Evolutionary conservation across 73 alveolate genomes (phyloP).

Genomic region (Paraurostyla sp.): DNA sequence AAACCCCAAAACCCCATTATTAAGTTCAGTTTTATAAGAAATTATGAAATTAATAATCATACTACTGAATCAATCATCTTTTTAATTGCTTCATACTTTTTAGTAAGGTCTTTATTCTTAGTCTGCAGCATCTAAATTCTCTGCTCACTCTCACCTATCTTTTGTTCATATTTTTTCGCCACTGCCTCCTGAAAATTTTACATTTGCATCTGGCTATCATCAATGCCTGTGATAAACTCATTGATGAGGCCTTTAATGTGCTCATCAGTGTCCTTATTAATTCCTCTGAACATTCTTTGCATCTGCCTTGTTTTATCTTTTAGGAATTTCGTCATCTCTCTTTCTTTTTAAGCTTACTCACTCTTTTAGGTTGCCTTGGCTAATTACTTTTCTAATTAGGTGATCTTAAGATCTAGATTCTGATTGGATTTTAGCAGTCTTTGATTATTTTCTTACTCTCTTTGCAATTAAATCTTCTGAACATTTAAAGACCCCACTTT

Average conservation of each 20-base stretch:
- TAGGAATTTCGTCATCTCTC: not conserved
- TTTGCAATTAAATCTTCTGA: no score
- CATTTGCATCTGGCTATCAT: not conserved
- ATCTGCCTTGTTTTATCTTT: not conserved
- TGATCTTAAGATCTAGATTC: not conserved
- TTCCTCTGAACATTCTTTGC: not conserved
- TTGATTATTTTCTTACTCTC: no score
- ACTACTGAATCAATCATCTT: not conserved
- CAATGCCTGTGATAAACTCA: not conserved
- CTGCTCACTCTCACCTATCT: not conserved
- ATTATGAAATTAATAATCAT: no score
- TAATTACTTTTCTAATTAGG: not conserved
- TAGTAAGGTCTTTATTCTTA: not conserved
- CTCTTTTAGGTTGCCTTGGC: not conserved
- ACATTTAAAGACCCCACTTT: no score
- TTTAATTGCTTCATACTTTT: conserved; percentile 4
- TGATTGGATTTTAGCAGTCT: no score
- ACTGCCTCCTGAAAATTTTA: not conserved
- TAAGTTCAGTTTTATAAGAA: no score
- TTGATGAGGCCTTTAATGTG: not conserved
- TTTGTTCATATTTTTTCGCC: not conserved
- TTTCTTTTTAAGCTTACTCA: not conserved
- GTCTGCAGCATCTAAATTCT: not conserved
- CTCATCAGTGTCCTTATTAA: not conserved
- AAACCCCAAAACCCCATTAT: not conserved